These are phyloP conservation scores for Exidia glandulosa DNA, from an alignment of 768 basidiomycete genomes.

Conservation along the genomic window DNA sequence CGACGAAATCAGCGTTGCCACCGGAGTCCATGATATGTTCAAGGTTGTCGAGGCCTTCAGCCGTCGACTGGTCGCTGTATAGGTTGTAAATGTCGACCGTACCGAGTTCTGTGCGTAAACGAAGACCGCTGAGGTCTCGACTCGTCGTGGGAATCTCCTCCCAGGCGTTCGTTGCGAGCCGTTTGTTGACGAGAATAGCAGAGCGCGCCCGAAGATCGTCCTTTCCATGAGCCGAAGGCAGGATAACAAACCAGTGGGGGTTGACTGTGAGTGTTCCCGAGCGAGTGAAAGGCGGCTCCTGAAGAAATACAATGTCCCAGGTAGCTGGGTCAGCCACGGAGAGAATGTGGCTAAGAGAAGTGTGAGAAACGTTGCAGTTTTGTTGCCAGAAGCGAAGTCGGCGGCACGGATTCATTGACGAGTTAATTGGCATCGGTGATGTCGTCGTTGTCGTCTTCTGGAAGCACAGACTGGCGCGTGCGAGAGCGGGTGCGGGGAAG, in stretches of 20 bases:
- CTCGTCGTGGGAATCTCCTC: slow-evolving; percentile 9
- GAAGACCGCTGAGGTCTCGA: slow-evolving; percentile 18
- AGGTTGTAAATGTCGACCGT: slow-evolving; percentile 25
- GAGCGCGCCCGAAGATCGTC: slow-evolving; percentile 5
- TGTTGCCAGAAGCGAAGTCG: not conserved
- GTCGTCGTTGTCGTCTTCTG: not conserved
- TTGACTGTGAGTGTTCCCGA: not conserved
- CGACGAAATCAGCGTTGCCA: slow-evolving; percentile 6
- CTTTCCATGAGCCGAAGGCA: not conserved
- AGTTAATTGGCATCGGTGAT: not conserved
- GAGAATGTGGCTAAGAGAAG: not conserved
- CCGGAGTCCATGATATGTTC: not conserved
- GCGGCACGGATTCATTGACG: not conserved
- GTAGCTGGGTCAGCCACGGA: not conserved
- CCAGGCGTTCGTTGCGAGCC: slow-evolving; percentile 11
- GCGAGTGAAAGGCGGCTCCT: not conserved
- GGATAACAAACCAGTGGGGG: not conserved
- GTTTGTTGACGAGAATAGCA: slow-evolving; percentile 14
- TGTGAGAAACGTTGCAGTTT: not conserved
- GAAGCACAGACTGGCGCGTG: not conserved
- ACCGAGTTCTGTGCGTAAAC: slow-evolving; percentile 9
- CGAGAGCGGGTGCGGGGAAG: too few relatives aligned
- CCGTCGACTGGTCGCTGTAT: slow-evolving; percentile 21
- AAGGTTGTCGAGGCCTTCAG: not conserved
- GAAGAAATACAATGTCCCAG: not conserved